Conservation (phyloP, 1,139 yeast genomes). For the Geotrichum australiense region DNA sequence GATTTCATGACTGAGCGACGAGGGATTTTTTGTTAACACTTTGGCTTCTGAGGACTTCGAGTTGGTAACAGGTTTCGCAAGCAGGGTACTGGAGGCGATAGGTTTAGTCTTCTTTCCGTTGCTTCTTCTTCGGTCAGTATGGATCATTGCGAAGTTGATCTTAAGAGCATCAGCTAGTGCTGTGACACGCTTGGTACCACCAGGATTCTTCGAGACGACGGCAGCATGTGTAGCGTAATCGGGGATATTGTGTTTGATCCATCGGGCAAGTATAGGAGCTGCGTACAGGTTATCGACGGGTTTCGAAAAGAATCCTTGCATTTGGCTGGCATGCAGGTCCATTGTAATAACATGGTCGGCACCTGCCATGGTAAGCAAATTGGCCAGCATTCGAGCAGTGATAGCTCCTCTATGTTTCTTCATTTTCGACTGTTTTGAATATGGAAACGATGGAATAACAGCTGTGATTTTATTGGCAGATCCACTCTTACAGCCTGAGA, state of each 20-base stretch:
- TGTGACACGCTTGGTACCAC: conserved; percentile 97
- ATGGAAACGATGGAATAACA: conserved; percentile 95
- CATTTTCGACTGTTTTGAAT: conserved; percentile 96
- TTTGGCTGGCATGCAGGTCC: conserved; percentile 97
- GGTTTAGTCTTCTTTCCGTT: conserved; percentile 49
- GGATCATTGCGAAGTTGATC: conserved; percentile 97
- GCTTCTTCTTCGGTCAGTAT: conserved; percentile 91
- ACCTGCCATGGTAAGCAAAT: conserved; percentile 92
- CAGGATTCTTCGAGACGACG: conserved; percentile 92
- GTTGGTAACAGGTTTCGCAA: neutral
- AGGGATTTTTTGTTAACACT: conserved; percentile 9
- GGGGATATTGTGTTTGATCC: conserved; percentile 88
- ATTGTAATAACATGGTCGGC: conserved; percentile 97
- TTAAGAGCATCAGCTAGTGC: conserved; percentile 93
- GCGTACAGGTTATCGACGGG: conserved; percentile 96
- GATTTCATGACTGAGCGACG: conserved; percentile 12
- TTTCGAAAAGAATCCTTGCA: conserved; percentile 97
- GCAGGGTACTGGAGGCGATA: neutral
- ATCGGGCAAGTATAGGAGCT: conserved; percentile 91
- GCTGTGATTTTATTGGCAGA: conserved; percentile 96
- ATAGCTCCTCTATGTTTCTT: conserved; percentile 98
- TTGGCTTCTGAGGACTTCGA: neutral
- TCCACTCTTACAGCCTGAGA: conserved; percentile 95
- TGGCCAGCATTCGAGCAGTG: conserved; percentile 98
- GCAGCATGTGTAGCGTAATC: conserved; percentile 81